Base-by-base conservation (phyloP, 1,284 basidiomycete genomes). In the Cerrena zonata region DNA sequence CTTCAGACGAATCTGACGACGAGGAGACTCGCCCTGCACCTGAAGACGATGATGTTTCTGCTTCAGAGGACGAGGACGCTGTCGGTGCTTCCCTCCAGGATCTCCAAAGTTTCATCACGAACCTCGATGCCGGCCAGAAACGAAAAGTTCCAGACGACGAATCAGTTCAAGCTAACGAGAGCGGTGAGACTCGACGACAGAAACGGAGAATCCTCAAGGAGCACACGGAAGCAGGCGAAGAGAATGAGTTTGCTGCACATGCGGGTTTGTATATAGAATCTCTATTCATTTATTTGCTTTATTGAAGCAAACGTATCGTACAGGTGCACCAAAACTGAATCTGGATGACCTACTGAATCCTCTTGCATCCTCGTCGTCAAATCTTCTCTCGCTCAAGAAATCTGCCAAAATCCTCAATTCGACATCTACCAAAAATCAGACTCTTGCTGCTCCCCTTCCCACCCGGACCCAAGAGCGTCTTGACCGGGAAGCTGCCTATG, bases 401-500 rank as follows among this genome's bases (percentile, higher is more conserved):
- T 79, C 88, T 0, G 79, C 82, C 2, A 88, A 81, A 64, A 66
- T 76, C 27, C 73, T 84, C 49, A 69, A 75, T 15, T 73, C 79
- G 7, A 72, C 77, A 59, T 55, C 77, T 70, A 67, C 73, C 36
- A 70, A 72, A 36, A 63, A 70, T 22, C 82, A 84, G 51, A 80
- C 87, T 0, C 74, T 98, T 2, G 70, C 90, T 2, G 93, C 92
- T 0, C 96, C 96, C 0, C 74, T 98, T 1, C 92, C 93, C 2
- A 82, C 85, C 23, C 79, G 92, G 27, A 81, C 85, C 0, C 91
- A 97, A 65, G 94, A 97, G 56, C 84, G 89, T 42, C 70, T 98
- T 1, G 94, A 97, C 61, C 84, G 95, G 41, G 84, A 93, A 64
- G 95, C 93, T 2, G 96, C 95, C 0, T 97, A 97, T 66, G 90